A percentile compares a stretch with the other conserved stretches of the same genome.
phyloP scores from a whole-genome alignment of 1,139 yeast genomes.

The Diutina ranongensis region DNA sequence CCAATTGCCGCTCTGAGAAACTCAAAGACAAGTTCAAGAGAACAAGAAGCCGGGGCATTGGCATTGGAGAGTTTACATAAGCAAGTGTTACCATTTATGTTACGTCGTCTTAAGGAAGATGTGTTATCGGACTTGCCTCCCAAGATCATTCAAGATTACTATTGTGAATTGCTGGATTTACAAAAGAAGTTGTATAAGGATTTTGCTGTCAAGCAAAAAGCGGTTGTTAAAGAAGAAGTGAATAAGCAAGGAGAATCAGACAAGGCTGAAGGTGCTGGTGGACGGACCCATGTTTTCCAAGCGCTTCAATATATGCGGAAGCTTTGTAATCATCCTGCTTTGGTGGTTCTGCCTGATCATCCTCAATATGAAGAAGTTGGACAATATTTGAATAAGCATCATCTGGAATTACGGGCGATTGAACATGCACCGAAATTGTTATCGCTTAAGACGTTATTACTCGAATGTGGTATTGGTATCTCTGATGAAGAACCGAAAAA shows the following conservation, averaged over 20 bases:
- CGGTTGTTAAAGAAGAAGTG: conserved; percentile 52
- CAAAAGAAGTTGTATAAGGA: conserved; percentile 83
- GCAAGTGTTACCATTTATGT: conserved; percentile 91
- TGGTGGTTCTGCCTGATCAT: conserved; percentile 76
- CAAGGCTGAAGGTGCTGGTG: conserved; percentile 5
- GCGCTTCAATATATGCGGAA: conserved; percentile 96
- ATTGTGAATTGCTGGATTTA: conserved; percentile 86
- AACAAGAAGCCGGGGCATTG: conserved; percentile 94
- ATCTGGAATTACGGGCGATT: conserved; percentile 55
- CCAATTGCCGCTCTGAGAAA: conserved; percentile 94
- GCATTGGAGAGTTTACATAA: conserved; percentile 94
- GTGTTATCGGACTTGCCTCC: conserved; percentile 96
- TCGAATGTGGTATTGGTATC: conserved; percentile 91
- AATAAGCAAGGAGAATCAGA: conserved; percentile 13
- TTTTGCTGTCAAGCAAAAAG: conserved; percentile 81
- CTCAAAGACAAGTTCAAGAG: conserved; percentile 83
- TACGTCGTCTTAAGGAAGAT: conserved; percentile 92
- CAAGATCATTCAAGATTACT: conserved; percentile 94
- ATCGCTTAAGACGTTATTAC: conserved; percentile 69
- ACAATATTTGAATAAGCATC: conserved; percentile 41
- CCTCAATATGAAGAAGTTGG: conserved; percentile 69
- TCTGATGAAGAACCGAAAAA: conserved; percentile 33
- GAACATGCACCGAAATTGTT: conserved; percentile 83
- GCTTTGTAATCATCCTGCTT: conserved; percentile 91
- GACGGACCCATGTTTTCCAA: conserved; percentile 88